Percentiles rank a stretch among this genome's conserved stretches.
These are phyloP conservation scores for Triglochin maritima DNA, from an alignment of 106 monocot species.

Conservation along the genomic window DNA sequence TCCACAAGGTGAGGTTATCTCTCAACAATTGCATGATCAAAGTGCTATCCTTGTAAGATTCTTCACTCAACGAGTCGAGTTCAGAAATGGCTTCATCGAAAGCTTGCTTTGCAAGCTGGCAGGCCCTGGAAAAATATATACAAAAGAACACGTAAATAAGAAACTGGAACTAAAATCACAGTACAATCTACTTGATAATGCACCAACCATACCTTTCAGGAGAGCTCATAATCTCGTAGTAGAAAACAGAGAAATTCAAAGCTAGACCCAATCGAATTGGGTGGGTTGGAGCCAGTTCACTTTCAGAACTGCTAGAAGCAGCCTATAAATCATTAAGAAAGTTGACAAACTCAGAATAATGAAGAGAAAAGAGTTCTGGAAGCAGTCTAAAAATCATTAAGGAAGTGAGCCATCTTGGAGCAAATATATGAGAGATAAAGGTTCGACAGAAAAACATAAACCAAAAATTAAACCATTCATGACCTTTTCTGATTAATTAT, in stretches of 20 bases:
- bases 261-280: constrained; percentile 77
- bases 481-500: too few species aligned
- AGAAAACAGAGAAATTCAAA: constrained; percentile 85
- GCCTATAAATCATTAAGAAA: constrained; percentile 23
- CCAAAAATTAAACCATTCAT: too few species aligned
- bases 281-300: constrained; percentile 67
- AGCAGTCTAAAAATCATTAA: too few species aligned
- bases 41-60: constrained; percentile 71
- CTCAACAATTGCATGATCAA: constrained; percentile 68
- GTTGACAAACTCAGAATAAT: not conserved
- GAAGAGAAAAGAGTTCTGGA: not conserved
- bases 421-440: too few species aligned
- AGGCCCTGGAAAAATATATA: constrained; percentile 34
- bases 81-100: constrained; percentile 76
- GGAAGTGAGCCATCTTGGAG: too few species aligned
- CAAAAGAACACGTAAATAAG: not conserved
- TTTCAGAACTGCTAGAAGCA: constrained; percentile 50
- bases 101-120: constrained; percentile 60
- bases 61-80: constrained; percentile 55
- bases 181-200: not conserved
- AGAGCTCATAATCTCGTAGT: constrained; percentile 86
- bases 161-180: too few species aligned
- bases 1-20: constrained; percentile 73
- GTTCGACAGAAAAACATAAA: too few species aligned
- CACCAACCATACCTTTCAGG: constrained; percentile 45